Percentiles rank a stretch among this genome's conserved stretches.
Evolutionary conservation across 108 stramenopile species (phyloP).

Genomic region (Licmophora abbreviata): DNA sequence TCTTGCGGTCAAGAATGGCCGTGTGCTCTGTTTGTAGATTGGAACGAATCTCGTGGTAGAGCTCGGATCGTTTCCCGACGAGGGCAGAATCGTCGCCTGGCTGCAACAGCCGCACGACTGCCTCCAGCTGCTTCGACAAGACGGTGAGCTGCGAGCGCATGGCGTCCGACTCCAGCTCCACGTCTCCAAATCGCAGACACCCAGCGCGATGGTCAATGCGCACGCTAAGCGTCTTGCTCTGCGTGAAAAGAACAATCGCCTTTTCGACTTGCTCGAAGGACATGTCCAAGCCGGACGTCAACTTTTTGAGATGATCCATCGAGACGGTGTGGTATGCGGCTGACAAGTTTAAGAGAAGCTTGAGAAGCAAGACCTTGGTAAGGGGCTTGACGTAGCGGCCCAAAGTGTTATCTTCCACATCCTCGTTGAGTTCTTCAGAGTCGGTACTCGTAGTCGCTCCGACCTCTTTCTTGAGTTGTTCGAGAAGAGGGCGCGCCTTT

Average conservation of each 20-base stretch:
- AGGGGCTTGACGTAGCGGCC: constrained; percentile 65
- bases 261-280: constrained; percentile 88
- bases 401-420: constrained; percentile 39
- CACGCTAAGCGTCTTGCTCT: constrained; percentile 51
- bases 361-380: constrained; percentile 62
- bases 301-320: constrained; percentile 72
- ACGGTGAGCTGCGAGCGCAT: constrained; percentile 73
- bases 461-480: constrained; percentile 40
- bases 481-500: constrained; percentile 60
- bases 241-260: constrained; percentile 69
- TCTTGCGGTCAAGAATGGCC: constrained; percentile 70
- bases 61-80: constrained; percentile 15
- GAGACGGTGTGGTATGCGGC: constrained; percentile 85
- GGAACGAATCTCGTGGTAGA: constrained; percentile 64
- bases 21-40: constrained; percentile 67
- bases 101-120: constrained; percentile 34
- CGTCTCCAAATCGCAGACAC: constrained; percentile 85
- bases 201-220: constrained; percentile 83
- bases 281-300: constrained; percentile 72
- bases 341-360: constrained; percentile 80
- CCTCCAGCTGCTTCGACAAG: constrained; percentile 58
- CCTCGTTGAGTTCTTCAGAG: constrained; percentile 16
- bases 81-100: constrained; percentile 31
- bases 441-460: constrained; percentile 13
- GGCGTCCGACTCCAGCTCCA: constrained; percentile 56